Conservation (phyloP, 192 early-diverging fungal species). For the Diversispora eburnea region DNA sequence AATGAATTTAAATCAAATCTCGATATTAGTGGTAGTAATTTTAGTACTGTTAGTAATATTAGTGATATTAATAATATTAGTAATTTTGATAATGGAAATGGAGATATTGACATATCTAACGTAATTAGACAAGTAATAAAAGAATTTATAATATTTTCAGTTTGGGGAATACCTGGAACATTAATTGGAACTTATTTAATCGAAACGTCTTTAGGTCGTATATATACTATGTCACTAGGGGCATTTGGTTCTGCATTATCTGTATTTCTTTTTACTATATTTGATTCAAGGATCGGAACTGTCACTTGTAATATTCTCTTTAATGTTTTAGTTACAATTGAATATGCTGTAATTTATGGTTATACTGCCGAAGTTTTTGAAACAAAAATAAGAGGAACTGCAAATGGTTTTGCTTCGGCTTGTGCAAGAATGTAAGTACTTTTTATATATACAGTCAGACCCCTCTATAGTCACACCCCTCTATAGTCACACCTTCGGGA, state of each 20-base stretch:
- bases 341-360: conserved; percentile 82
- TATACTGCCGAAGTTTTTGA: conserved; percentile 89
- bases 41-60: no score
- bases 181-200: conserved; percentile 61
- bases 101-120: not conserved
- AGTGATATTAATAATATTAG: no score
- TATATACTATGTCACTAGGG: conserved; percentile 75
- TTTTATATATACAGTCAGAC: no score
- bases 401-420: conserved; percentile 73
- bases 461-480: no score
- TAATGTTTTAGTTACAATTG: conserved; percentile 64
- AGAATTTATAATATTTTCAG: conserved; percentile 71
- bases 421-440: conserved; percentile 58
- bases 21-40: no score
- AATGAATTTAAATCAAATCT: no score
- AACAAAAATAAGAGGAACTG: conserved; percentile 71
- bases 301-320: conserved; percentile 58
- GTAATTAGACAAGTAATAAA: conserved; percentile 57
- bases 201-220: conserved; percentile 69
- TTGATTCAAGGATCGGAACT: conserved; percentile 52
- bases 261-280: conserved; percentile 63
- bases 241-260: conserved; percentile 68
- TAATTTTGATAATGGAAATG: conserved; percentile 39
- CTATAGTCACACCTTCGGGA: no score
- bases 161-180: conserved; percentile 78